Evolutionary conservation across 306 rosid species (phyloP), one percentile per base, ranked within the genome.

Genomic region (Urtica urens): DNA sequence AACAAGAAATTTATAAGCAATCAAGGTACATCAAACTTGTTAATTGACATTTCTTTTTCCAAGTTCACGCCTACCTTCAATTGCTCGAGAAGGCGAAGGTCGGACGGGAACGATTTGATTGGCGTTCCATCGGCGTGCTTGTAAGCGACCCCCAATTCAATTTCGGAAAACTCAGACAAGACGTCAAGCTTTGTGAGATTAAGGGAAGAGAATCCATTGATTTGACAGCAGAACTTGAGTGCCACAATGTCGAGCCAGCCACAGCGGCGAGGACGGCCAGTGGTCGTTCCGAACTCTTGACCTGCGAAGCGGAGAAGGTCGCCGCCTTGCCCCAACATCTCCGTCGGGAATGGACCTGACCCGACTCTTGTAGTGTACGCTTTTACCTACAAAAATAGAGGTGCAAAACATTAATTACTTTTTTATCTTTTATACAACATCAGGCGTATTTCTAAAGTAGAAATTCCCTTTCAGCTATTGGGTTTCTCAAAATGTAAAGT

Each of bases 291-390:
- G 69, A 82, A 90, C 78, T 90, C 99, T 49, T 82, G 99, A 50
- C 95, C 99, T 45, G 90, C 83, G 72, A 71, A 73, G 71, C 95
- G 71, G 31, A 90, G 94, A 14, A 77, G 87, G 68, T 90, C 99
- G 39, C 93, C 96, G 23, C 72, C 87, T 38, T 77, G 57, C 47
- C 81, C 94, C 60, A 79, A 73, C 54, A 77, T 58, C 75, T 90
- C 99, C 13, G 99, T 90, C 5, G 99, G 99, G 38, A 82, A 90
- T 46, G 99, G 99, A 43, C 99, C 95, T 17, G 94, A 81, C 54
- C 99, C 99, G 62, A 90, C 99, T 64, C 95, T 79, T 45, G 99
- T 90, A 20, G 87, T 90, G 74, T 90, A 90, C 8, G 94, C 94
- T 78, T 90, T 90, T 50, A 85, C 99, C 99, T 90, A 69, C 74